Percentiles rank a stretch among this genome's conserved stretches.
These are phyloP conservation scores for Rhizopogon vesiculosus DNA, from an alignment of 768 basidiomycete species.

Conservation along the genomic window DNA sequence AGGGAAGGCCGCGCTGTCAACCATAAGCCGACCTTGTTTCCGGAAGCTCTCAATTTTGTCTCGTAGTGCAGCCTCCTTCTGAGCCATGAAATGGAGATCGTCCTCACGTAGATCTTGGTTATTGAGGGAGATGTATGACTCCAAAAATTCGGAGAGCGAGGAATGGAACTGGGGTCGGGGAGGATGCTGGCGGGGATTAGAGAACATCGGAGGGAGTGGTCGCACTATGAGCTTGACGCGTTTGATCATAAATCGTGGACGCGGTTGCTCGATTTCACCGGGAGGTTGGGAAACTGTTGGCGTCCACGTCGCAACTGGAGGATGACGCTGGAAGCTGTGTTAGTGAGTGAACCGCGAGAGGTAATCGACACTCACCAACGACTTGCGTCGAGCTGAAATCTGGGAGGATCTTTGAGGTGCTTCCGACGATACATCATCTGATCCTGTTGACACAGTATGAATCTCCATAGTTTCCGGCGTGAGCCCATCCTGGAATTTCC, in stretches of 20 bases:
- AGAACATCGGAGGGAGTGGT: conserved; percentile 51
- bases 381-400: not conserved
- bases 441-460: not conserved
- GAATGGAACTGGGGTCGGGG: conserved; percentile 43
- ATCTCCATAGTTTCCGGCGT: not conserved
- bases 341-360: not conserved
- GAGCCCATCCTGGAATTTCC: conserved; percentile 11
- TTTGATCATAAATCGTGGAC: conserved; percentile 33
- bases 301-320: not conserved
- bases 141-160: conserved; percentile 53
- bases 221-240: conserved; percentile 66
- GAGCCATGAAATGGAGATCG: conserved; percentile 31
- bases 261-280: not conserved
- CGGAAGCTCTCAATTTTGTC: conserved; percentile 41
- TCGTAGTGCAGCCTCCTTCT: conserved; percentile 38
- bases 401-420: not conserved
- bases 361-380: not conserved
- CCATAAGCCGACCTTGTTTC: conserved; percentile 41
- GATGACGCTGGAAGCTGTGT: not conserved
- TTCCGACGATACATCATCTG: not conserved
- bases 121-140: conserved; percentile 55
- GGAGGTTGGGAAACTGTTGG: not conserved
- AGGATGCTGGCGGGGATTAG: conserved; percentile 68
- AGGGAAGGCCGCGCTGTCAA: conserved; percentile 26
- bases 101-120: conserved; percentile 43